phyloP scores from a whole-genome alignment of 331 rosid species.

The Erythrophleum ivorense region DNA sequence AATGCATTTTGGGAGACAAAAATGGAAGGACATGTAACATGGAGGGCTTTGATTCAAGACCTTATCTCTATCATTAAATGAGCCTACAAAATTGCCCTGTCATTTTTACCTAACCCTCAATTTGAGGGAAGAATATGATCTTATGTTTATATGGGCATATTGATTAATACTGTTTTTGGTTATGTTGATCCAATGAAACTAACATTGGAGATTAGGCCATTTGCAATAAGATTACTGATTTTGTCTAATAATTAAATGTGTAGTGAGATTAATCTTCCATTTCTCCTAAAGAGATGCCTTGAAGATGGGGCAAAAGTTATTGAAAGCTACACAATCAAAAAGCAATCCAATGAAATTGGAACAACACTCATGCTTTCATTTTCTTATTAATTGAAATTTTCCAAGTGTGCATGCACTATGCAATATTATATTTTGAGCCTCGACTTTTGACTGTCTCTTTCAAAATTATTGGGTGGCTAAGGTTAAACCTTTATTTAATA shows the following conservation, averaged over 20 bases:
- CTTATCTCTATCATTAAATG: constrained; percentile 28
- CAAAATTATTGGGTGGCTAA: not conserved
- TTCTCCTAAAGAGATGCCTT: not conserved
- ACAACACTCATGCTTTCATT: not conserved
- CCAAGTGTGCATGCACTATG: not conserved
- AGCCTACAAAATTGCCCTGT: constrained; percentile 36
- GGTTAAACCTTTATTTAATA: not conserved
- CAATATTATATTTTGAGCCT: not conserved
- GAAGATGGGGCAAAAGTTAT: constrained; percentile 9
- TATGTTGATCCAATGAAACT: not conserved
- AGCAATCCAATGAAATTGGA: not conserved
- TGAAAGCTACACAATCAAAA: constrained; percentile 9
- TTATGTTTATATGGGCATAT: not conserved
- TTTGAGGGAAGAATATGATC: not conserved
- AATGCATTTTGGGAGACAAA: constrained; percentile 43
- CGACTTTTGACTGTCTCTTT: not conserved
- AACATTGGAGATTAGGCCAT: not conserved
- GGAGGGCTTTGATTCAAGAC: constrained; percentile 27
- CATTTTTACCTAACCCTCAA: constrained; percentile 36
- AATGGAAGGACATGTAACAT: constrained; percentile 36
- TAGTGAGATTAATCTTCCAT: not conserved
- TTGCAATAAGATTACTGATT: not conserved
- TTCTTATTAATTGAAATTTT: not conserved
- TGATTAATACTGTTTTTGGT: not conserved
- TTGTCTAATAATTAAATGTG: not conserved